A percentile compares a stretch with the other conserved stretches of the same genome.
Evolutionary conservation across 2,329 filamentous ascomycete species (phyloP).

Genomic region (Teratosphaeria zuluensis): DNA sequence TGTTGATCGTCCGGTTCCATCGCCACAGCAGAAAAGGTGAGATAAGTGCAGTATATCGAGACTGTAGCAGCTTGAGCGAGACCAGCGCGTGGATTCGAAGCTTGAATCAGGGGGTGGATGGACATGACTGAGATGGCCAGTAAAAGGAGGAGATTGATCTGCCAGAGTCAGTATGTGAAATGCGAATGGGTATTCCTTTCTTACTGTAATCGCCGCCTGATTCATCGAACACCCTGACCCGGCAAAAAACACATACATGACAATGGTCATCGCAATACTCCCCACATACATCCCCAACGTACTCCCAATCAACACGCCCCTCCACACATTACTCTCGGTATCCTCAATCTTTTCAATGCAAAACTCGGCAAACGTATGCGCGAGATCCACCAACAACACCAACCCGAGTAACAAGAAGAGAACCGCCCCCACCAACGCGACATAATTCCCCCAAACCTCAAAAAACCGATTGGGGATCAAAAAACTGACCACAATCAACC

Average conservation of each 20-base stretch:
- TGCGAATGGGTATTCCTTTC: conserved; percentile 6
- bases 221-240: conserved; percentile 80
- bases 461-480: conserved; percentile 94
- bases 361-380: conserved; percentile 94
- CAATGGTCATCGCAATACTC: conserved; percentile 83
- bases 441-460: conserved; percentile 89
- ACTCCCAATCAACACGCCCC: conserved; percentile 77
- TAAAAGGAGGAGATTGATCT: conserved; percentile 77
- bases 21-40: conserved; percentile 94
- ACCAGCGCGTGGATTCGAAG: conserved; percentile 84
- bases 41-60: conserved; percentile 93
- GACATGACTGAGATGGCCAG: conserved; percentile 73
- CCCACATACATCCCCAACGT: conserved; percentile 89
- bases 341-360: conserved; percentile 90
- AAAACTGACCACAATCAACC: conserved; percentile 81
- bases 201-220: conserved; percentile 77
- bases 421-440: conserved; percentile 79
- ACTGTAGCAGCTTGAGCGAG: conserved; percentile 98
- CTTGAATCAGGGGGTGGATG: conserved; percentile 82
- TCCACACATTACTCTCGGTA: conserved; percentile 75
- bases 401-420: conserved; percentile 88
- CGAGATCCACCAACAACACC: conserved; percentile 85
- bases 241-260: conserved; percentile 98
- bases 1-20: conserved; percentile 95
- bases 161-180: background rate